phyloP scores from a whole-genome alignment of 352 stramenopile genomes.

The Phytophthora nicotianae region DNA sequence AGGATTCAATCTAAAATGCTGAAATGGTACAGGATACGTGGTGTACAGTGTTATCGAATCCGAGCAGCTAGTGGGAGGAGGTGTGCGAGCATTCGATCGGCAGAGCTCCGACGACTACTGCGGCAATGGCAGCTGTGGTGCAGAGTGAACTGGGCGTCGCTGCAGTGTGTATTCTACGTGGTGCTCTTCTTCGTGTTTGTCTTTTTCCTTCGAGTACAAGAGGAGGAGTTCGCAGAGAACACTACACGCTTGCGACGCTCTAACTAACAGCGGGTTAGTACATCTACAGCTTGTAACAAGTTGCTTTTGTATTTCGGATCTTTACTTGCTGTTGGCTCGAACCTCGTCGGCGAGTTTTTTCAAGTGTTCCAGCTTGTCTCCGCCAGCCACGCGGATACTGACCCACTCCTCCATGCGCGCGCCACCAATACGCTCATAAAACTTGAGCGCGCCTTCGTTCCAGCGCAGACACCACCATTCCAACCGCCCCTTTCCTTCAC shows the following conservation, averaged over 20 bases:
- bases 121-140: conserved; percentile 59
- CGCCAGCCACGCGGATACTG: conserved; percentile 29
- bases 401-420: conserved; percentile 34
- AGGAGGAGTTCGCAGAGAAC: conserved; percentile 54
- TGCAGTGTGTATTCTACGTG: conserved; percentile 73
- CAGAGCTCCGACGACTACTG: conserved; percentile 12
- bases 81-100: conserved; percentile 2
- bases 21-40: conserved; percentile 11
- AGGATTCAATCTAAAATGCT: conserved; percentile 8
- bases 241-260: conserved; percentile 25
- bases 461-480: conserved; percentile 37
- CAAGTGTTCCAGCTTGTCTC: conserved; percentile 24
- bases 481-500: conserved; percentile 23
- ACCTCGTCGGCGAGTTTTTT: conserved; percentile 27
- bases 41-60: conserved; percentile 11
- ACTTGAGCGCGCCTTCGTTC: conserved; percentile 32
- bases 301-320: background rate
- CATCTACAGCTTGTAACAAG: background rate
- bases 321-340: conserved; percentile 14
- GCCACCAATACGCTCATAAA: conserved; percentile 27
- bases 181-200: conserved; percentile 64
- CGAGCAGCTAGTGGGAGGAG: background rate
- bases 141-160: conserved; percentile 53
- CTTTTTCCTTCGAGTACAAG: conserved; percentile 65
- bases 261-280: background rate